Evolutionary conservation across 2,329 filamentous ascomycete genomes (phyloP).

Genomic region (Aspergillus alliaceus): DNA sequence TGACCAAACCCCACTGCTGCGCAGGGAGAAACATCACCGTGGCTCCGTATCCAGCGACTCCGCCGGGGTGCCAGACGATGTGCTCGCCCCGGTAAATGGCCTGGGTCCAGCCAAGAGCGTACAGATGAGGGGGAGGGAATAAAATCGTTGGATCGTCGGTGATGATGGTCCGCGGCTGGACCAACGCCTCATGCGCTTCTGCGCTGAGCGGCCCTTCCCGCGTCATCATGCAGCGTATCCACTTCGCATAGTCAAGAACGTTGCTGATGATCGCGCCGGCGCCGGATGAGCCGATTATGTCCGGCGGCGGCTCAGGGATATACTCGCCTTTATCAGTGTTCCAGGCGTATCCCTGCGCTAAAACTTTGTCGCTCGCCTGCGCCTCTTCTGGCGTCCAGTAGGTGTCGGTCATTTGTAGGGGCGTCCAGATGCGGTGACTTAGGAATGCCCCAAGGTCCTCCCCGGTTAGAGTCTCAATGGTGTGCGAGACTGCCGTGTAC

Average conservation of each 20-base stretch:
- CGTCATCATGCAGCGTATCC: constrained; percentile 29
- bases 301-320: constrained; percentile 21
- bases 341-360: constrained; percentile 49
- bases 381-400: constrained; percentile 37
- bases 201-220: constrained; percentile 25
- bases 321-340: constrained; percentile 29
- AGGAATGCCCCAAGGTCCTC: constrained; percentile 44
- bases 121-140: background rate
- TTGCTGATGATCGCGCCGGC: constrained; percentile 45
- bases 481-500: constrained; percentile 47
- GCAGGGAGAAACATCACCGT: background rate
- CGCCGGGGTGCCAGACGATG: background rate
- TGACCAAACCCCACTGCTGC: background rate
- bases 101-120: background rate
- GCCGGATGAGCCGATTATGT: constrained; percentile 28
- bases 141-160: background rate
- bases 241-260: constrained; percentile 32
- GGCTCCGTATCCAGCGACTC: background rate
- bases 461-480: constrained; percentile 48
- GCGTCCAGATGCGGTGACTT: constrained; percentile 44
- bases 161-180: constrained; percentile 23
- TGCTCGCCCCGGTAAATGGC: background rate
- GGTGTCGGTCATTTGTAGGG: constrained; percentile 45
- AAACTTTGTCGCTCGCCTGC: constrained; percentile 19
- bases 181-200: constrained; percentile 23